A percentile compares a stretch with the other conserved stretches of the same genome.
Evolutionary conservation across 305 asterid genomes (phyloP).

Genomic region (Solanum chacoense): DNA sequence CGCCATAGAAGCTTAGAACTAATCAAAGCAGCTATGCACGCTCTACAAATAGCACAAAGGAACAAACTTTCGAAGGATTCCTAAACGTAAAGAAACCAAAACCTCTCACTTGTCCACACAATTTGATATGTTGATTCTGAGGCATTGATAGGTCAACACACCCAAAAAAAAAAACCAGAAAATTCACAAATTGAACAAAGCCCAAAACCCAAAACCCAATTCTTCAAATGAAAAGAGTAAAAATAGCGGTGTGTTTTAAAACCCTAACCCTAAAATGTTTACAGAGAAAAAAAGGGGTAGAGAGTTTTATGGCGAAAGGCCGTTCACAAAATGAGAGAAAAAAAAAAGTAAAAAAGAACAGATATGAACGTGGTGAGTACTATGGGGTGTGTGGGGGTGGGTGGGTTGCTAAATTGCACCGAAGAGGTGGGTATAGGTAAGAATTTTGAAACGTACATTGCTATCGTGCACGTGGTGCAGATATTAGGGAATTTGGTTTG

Average conservation of each 20-base stretch:
- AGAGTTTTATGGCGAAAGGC: conserved; percentile 47
- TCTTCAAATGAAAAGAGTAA: not conserved
- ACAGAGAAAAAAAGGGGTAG: conserved; percentile 9
- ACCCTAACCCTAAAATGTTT: conserved; percentile 34
- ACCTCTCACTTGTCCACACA: conserved; percentile 7
- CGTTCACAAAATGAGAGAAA: conserved; percentile 2
- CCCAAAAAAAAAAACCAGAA: not conserved
- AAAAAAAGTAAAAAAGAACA: conserved; percentile 20
- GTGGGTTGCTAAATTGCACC: not conserved
- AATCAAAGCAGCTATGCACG: conserved; percentile 10
- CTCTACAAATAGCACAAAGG: not conserved
- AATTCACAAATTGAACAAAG: conserved; percentile 10
- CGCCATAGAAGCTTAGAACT: conserved; percentile 42
- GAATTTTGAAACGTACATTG: not conserved
- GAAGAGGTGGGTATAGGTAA: not conserved
- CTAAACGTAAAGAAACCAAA: conserved; percentile 9
- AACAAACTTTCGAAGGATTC: not conserved
- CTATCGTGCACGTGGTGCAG: not conserved
- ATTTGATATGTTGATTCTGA: conserved; percentile 3
- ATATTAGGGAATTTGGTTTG: not conserved
- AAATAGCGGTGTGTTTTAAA: conserved; percentile 17
- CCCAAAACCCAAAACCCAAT: conserved; percentile 5
- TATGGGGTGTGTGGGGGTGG: not conserved
- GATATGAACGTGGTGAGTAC: not conserved
- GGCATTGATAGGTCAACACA: conserved; percentile 36